phyloP scores from a whole-genome alignment of 495 filamentous ascomycete genomes.

The Lasiosphaeria hispida region DNA sequence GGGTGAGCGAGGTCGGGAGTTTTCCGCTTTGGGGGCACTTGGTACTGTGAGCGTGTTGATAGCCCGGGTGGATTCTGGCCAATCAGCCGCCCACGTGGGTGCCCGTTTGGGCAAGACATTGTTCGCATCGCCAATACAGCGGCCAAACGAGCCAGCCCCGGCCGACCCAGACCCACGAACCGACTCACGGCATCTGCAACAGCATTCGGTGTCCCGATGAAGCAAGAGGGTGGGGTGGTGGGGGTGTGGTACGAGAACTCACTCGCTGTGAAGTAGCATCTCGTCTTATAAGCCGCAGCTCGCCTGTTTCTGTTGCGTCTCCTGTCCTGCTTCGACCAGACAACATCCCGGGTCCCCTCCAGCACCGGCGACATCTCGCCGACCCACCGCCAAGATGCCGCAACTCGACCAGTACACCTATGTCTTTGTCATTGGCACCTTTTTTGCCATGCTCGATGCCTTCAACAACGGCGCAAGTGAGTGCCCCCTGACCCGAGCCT shows the following conservation, averaged over 20 bases:
- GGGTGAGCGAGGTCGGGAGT: background rate
- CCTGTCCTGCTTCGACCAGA: background rate
- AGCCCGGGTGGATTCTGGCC: background rate
- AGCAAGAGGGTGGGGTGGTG: background rate
- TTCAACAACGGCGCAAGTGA: constrained; percentile 58
- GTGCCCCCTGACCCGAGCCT: background rate
- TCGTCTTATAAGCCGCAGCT: too few species aligned
- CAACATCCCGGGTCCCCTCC: background rate
- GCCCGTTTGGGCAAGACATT: background rate
- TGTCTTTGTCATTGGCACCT: constrained; percentile 69
- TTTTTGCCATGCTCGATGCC: constrained; percentile 73
- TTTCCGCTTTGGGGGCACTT: background rate
- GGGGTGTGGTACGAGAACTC: background rate
- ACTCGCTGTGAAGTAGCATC: too few species aligned
- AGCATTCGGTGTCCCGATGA: background rate
- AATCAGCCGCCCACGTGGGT: constrained; percentile 5
- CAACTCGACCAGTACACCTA: constrained; percentile 58
- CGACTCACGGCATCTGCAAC: background rate
- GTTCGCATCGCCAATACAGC: background rate
- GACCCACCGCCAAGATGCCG: constrained; percentile 24
- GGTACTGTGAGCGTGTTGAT: background rate
- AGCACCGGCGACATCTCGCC: background rate
- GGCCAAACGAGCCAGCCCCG: background rate
- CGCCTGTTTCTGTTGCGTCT: too few species aligned
- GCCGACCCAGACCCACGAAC: background rate